A percentile compares a stretch with the other conserved stretches of the same genome.
phyloP scores from a whole-genome alignment of 2,329 filamentous ascomycete species.

The Xylaria sp. region DNA sequence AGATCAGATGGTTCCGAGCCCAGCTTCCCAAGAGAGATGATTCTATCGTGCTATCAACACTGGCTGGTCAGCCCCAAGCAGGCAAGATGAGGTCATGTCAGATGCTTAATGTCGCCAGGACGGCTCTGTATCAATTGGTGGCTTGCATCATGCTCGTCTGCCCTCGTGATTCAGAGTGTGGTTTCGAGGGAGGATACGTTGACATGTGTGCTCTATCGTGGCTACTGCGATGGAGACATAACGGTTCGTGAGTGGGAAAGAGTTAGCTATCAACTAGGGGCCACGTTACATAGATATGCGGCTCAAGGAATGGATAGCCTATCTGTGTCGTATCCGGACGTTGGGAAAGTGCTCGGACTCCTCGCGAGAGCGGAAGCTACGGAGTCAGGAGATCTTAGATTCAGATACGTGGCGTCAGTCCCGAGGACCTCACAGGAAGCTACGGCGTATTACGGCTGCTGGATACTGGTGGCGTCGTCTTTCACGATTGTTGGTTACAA shows the following conservation, averaged over 20 bases:
- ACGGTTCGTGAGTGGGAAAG: background rate
- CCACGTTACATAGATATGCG: background rate
- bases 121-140: background rate
- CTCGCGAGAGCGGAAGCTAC: constrained; percentile 13
- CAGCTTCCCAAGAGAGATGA: background rate
- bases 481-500: background rate
- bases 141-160: background rate
- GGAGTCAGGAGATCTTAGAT: constrained; percentile 1
- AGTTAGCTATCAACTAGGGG: background rate
- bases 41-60: constrained; percentile 6
- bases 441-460: background rate
- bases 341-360: background rate
- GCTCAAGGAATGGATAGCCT: background rate
- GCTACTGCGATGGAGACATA: background rate
- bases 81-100: constrained; percentile 17
- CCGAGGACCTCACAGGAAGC: background rate
- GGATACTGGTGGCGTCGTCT: background rate
- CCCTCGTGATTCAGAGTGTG: background rate
- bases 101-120: background rate
- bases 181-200: background rate
- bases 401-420: constrained; percentile 13
- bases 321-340: background rate
- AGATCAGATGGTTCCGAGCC: constrained; percentile 18
- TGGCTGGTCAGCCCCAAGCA: background rate
- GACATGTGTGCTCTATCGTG: background rate